phyloP scores from a whole-genome alignment of 495 filamentous ascomycete species.

The Penicillium diatomitis region DNA sequence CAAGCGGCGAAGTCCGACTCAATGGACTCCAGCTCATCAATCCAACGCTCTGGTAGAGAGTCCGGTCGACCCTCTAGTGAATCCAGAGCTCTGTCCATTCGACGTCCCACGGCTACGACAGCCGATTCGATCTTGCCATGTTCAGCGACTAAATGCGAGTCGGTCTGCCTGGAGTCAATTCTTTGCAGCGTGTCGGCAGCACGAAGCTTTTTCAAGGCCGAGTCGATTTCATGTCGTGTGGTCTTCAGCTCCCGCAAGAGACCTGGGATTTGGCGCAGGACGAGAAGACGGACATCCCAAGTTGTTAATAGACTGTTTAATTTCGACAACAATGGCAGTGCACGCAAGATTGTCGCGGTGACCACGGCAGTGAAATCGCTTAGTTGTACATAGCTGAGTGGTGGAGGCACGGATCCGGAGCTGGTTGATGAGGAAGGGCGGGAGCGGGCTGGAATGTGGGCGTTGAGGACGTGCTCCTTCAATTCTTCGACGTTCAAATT shows the following conservation, averaged over 20 bases:
- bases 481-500: conserved; percentile 79
- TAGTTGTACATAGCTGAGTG: conserved; percentile 48
- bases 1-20: conserved; percentile 76
- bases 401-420: conserved; percentile 42
- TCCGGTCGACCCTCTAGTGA: conserved; percentile 73
- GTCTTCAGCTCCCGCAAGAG: conserved; percentile 59
- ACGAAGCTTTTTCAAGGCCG: conserved; percentile 52
- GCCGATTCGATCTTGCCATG: conserved; percentile 55
- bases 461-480: conserved; percentile 78
- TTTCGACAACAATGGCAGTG: conserved; percentile 71
- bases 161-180: conserved; percentile 21
- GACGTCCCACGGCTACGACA: conserved; percentile 58
- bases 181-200: conserved; percentile 12
- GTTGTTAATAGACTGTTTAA: conserved; percentile 57
- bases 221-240: conserved; percentile 51
- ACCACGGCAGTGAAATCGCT: conserved; percentile 84
- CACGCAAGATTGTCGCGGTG: conserved; percentile 77
- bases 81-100: conserved; percentile 78
- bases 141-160: conserved; percentile 52
- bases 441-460: conserved; percentile 53
- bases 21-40: conserved; percentile 70
- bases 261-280: conserved; percentile 61
- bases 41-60: conserved; percentile 76
- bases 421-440: conserved; percentile 47
- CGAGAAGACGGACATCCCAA: conserved; percentile 68